Evolutionary conservation across 2,329 filamentous ascomycete genomes (phyloP).

Genomic region (Ascochyta clinopodiicola): DNA sequence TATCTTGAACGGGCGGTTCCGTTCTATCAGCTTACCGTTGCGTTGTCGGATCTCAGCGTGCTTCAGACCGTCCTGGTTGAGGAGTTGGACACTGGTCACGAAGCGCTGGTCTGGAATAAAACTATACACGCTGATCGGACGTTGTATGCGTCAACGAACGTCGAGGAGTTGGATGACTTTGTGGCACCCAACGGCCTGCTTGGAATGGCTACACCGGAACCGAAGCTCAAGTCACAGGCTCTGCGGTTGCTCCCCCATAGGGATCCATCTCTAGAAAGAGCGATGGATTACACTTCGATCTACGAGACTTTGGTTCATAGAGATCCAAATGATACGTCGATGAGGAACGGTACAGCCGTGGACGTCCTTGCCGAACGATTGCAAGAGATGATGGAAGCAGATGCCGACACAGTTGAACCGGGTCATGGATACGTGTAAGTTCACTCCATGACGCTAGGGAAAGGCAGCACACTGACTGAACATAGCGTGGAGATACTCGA

Average conservation of each 20-base stretch:
- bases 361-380: constrained; percentile 20
- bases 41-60: constrained; percentile 34
- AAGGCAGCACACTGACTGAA: constrained; percentile 6
- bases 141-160: background rate
- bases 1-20: constrained; percentile 25
- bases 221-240: constrained; percentile 16
- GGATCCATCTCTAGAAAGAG: background rate
- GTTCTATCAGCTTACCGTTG: constrained; percentile 38
- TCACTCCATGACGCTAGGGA: too few species aligned
- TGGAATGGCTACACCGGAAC: constrained; percentile 11
- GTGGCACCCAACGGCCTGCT: constrained; percentile 36
- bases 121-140: background rate
- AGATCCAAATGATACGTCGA: background rate
- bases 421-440: constrained; percentile 36
- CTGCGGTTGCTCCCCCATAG: constrained; percentile 1
- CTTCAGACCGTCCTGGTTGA: constrained; percentile 31
- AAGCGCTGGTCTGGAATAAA: constrained; percentile 7
- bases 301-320: constrained; percentile 22
- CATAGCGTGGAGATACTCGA: constrained; percentile 32
- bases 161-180: constrained; percentile 35
- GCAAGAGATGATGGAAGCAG: constrained; percentile 19
- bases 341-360: constrained; percentile 17
- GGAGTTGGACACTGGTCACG: constrained; percentile 3
- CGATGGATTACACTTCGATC: constrained; percentile 19
- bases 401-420: constrained; percentile 6